These are phyloP conservation scores for Diutina scorzettiae DNA, from an alignment of 1,139 yeast genomes.

Conservation along the genomic window DNA sequence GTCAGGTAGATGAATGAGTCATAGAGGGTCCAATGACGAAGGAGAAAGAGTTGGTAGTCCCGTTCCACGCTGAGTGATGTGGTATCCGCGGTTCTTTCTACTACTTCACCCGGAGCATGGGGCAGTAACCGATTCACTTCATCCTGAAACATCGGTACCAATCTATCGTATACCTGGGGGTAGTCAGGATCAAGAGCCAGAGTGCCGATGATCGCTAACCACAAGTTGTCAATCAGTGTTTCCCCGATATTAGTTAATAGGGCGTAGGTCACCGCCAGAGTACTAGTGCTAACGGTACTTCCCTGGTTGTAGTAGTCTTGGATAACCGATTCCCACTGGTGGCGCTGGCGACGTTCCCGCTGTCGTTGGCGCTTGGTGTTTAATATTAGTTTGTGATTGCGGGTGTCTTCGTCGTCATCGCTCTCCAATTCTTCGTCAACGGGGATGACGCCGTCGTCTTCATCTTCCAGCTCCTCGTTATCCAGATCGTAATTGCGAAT, in stretches of 20 bases:
- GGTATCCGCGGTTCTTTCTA: slow-evolving; percentile 49
- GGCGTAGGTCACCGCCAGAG: slow-evolving; percentile 71
- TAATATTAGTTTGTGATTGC: slow-evolving; percentile 16
- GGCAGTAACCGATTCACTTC: slow-evolving; percentile 68
- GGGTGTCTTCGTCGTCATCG: slow-evolving; percentile 24
- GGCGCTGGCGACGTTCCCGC: slow-evolving; percentile 11
- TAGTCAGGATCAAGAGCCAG: slow-evolving; percentile 67
- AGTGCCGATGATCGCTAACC: slow-evolving; percentile 87
- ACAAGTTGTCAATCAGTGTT: slow-evolving; percentile 46
- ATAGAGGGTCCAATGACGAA: slow-evolving; percentile 89
- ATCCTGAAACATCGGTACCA: slow-evolving; percentile 66
- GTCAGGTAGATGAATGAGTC: slow-evolving; percentile 85
- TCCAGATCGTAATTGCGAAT: slow-evolving; percentile 11
- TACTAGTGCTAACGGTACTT: slow-evolving; percentile 62
- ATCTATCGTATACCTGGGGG: slow-evolving; percentile 63
- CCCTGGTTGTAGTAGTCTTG: slow-evolving; percentile 78
- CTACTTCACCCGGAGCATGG: slow-evolving; percentile 6
- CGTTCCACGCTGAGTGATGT: slow-evolving; percentile 56
- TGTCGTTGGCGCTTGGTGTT: slow-evolving; percentile 21
- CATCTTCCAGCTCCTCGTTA: slow-evolving; percentile 19
- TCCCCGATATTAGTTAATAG: slow-evolving; percentile 63
- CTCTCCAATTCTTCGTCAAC: slow-evolving; percentile 17
- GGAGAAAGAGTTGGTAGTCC: slow-evolving; percentile 75
- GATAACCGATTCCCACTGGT: slow-evolving; percentile 44
- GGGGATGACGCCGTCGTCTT: slow-evolving; percentile 14